Base-by-base conservation (phyloP, 768 basidiomycete species). In the Auricularia sp. region DNA sequence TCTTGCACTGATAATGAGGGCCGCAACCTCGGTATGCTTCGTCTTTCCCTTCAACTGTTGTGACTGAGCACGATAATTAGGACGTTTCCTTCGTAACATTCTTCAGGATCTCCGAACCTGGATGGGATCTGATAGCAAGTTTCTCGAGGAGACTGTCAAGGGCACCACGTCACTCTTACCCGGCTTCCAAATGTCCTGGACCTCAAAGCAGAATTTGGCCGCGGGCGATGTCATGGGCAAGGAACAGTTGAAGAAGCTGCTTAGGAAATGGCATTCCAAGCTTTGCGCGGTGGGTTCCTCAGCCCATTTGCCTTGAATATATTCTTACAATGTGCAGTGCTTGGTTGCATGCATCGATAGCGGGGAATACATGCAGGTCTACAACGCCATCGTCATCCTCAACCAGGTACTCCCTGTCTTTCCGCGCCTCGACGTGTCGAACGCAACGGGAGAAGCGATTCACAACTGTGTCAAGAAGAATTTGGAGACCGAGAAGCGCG, bases 1-100 rank as follows among this genome's bases (percentile, higher is more conserved):
- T 90, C 92, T 1, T 95, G 93, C 71, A 97, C 95, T 67, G 96
- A 96, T 76, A 92, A 92, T 69, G 95, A 99, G 75, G 94, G 93
- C 12, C 85, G 89, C 61, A 98, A 98, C 74, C 94, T 93, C 70
- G 94, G 95, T 91, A 70, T 36, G 79, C 73, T 47, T 36, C 62
- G 29, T 23, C 62, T 36, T 34, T 35, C 11, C 44, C 36, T 47
- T 18, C 23, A 14, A 11, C 18, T 14, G 23, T 39, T 21, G 5
- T 53, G 43, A 14, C 2, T 29, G 21, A 8, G 29, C 29, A 43
- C 60, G 59, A 34, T 60, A 51, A 60, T 21, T 67, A 93, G 95
- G 92, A 33, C 93, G 94, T 36, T 98, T 98, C 76, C 76, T 98
- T 33, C 77, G 83, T 2, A 89, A 89, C 4, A 80, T 96, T 53